Conservation (phyloP, 129 eudicot species). For the Centella asiatica region DNA sequence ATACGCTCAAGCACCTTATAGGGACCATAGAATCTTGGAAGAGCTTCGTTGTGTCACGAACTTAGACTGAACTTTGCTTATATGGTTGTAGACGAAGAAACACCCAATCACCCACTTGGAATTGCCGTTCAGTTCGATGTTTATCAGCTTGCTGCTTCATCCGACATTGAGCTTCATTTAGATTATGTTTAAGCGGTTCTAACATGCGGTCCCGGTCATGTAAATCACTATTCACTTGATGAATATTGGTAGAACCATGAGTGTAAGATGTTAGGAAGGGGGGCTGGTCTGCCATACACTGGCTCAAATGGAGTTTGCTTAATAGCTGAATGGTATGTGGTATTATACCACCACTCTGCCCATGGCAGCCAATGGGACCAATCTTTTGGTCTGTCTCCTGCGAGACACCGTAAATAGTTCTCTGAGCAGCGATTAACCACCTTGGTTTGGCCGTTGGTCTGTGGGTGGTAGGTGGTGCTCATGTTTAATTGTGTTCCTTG, state of each 20-base stretch:
- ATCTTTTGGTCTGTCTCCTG: background rate
- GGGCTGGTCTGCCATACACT: background rate
- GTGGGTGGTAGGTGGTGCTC: background rate
- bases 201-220: background rate
- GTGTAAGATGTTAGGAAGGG: background rate
- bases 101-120: constrained; percentile 23
- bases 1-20: background rate
- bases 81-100: constrained; percentile 15
- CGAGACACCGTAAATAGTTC: background rate
- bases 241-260: too few relatives aligned
- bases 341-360: constrained; percentile 1
- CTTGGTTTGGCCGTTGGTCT: background rate
- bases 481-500: background rate
- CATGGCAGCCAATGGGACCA: constrained; percentile 3
- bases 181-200: background rate
- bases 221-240: background rate
- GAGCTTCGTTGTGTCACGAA: background rate
- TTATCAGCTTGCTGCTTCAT: constrained; percentile 18
- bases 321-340: background rate
- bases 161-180: background rate
- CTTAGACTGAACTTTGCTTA: background rate
- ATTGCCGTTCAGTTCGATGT: background rate
- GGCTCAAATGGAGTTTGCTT: constrained; percentile 1
- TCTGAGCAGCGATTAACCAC: background rate
- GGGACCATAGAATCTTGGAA: constrained; percentile 15